These are phyloP conservation scores for Pythium coloratum DNA, from an alignment of 352 stramenopile genomes.

Conservation along the genomic window DNA sequence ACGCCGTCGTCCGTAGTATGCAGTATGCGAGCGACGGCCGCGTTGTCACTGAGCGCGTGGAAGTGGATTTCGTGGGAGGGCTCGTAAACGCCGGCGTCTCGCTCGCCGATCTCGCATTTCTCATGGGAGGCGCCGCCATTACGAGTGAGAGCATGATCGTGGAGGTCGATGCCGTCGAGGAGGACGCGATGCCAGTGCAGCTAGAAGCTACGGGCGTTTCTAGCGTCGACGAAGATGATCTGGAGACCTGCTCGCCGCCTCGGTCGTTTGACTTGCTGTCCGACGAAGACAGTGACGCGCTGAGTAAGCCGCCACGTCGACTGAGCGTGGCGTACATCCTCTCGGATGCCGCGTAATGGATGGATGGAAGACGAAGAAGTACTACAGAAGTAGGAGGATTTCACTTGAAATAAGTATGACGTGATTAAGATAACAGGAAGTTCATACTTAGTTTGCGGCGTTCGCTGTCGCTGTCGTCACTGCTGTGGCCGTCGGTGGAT, in stretches of 20 bases:
- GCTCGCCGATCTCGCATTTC: conserved; percentile 13
- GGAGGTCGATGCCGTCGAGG: conserved; percentile 2
- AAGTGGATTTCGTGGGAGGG: conserved; percentile 24
- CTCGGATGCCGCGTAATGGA: conserved; percentile 2
- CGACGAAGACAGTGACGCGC: neutral
- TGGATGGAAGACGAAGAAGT: neutral
- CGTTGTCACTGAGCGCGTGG: conserved; percentile 15
- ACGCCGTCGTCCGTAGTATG: conserved; percentile 16
- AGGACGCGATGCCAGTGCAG: neutral
- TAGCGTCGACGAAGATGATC: neutral
- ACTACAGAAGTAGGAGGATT: neutral
- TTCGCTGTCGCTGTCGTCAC: conserved; percentile 22
- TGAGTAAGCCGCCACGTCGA: neutral
- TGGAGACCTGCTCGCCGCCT: neutral
- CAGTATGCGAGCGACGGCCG: conserved; percentile 23
- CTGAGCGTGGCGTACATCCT: conserved; percentile 13
- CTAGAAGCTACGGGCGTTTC: neutral
- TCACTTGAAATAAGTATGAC: neutral
- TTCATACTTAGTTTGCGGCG: conserved; percentile 29
- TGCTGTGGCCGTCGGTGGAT: conserved; percentile 6
- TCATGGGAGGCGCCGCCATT: conserved; percentile 19
- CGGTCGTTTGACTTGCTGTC: neutral
- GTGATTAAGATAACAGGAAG: conserved; percentile 21
- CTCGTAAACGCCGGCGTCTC: conserved; percentile 14
- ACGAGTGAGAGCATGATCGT: conserved; percentile 22